phyloP scores from a whole-genome alignment of 768 basidiomycete species.

The Leccinum subtestaceum region DNA sequence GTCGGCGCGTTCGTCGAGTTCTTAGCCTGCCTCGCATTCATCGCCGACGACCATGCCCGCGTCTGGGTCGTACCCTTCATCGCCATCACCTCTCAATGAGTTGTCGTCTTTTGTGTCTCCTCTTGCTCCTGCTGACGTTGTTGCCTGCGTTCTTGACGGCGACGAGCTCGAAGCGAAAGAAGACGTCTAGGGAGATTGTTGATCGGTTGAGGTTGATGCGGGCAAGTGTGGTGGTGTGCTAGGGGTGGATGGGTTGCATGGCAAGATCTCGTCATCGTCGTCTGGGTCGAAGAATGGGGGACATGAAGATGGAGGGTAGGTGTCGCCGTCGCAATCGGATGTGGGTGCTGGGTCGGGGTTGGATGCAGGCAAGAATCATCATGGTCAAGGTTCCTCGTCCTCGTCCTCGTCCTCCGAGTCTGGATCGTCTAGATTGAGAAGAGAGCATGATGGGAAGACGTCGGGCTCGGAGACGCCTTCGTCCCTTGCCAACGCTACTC shows the following conservation, averaged over 20 bases:
- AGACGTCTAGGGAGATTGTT: slow-evolving; percentile 28
- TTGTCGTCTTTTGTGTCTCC: neutral
- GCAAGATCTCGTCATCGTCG: neutral
- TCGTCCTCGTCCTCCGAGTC: neutral
- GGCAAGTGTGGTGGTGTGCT: slow-evolving; percentile 13
- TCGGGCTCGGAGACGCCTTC: too few species aligned
- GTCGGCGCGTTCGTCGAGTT: slow-evolving; percentile 12
- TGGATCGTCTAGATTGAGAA: neutral
- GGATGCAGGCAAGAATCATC: slow-evolving; percentile 3
- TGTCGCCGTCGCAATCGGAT: neutral
- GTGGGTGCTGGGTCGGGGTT: neutral
- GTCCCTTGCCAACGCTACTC: too few species aligned
- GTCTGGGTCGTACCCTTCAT: slow-evolving; percentile 9
- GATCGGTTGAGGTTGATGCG: slow-evolving; percentile 26
- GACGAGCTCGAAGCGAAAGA: slow-evolving; percentile 22
- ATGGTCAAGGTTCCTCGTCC: neutral
- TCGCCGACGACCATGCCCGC: slow-evolving; percentile 9
- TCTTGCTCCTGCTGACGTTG: slow-evolving; percentile 5
- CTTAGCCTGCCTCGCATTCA: slow-evolving; percentile 4
- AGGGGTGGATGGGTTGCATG: slow-evolving; percentile 2
- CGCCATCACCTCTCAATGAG: slow-evolving; percentile 4
- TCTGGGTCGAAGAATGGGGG: slow-evolving; percentile 8
- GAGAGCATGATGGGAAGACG: too few species aligned
- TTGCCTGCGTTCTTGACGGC: slow-evolving; percentile 27
- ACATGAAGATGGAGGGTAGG: neutral